Percentiles rank a stretch among this genome's conserved stretches.
Evolutionary conservation across 2,329 filamentous ascomycete genomes (phyloP).

Genomic region (Trichoderma sp.): DNA sequence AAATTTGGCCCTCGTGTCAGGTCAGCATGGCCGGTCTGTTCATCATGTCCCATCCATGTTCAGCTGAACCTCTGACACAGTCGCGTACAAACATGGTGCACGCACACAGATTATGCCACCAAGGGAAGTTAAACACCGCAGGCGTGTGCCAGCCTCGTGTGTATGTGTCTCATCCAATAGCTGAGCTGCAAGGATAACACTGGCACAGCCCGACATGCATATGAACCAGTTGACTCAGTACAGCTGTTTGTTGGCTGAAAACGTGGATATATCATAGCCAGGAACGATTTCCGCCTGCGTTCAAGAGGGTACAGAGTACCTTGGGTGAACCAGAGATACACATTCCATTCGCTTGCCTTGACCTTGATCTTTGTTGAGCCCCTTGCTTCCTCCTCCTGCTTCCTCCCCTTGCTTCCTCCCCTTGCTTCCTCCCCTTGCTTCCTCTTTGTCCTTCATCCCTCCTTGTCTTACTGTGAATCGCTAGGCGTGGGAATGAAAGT

Average conservation of each 20-base stretch:
- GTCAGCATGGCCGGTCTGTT: background rate
- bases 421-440: background rate
- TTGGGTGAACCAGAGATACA: background rate
- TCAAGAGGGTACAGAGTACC: background rate
- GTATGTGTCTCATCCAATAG: slow-evolving; percentile 11
- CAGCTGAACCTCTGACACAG: slow-evolving; percentile 16
- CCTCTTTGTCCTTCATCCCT: background rate
- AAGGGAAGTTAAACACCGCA: slow-evolving; percentile 3
- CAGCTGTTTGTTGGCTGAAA: background rate
- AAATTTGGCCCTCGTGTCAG: background rate
- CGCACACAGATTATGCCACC: background rate
- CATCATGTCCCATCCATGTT: slow-evolving; percentile 6
- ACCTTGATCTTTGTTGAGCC: background rate
- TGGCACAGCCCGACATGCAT: background rate
- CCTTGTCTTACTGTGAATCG: slow-evolving; percentile 16
- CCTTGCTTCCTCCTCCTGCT: too few species aligned
- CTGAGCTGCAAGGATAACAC: background rate
- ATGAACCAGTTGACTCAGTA: background rate
- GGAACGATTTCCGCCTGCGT: background rate
- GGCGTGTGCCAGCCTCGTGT: slow-evolving; percentile 1
- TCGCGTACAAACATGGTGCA: slow-evolving; percentile 6
- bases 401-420: background rate
- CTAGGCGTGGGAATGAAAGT: background rate
- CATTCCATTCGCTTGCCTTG: background rate
- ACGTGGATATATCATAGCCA: background rate